Base-by-base conservation (phyloP, 2,329 filamentous ascomycete species). In the Hymenoscyphus linearis region DNA sequence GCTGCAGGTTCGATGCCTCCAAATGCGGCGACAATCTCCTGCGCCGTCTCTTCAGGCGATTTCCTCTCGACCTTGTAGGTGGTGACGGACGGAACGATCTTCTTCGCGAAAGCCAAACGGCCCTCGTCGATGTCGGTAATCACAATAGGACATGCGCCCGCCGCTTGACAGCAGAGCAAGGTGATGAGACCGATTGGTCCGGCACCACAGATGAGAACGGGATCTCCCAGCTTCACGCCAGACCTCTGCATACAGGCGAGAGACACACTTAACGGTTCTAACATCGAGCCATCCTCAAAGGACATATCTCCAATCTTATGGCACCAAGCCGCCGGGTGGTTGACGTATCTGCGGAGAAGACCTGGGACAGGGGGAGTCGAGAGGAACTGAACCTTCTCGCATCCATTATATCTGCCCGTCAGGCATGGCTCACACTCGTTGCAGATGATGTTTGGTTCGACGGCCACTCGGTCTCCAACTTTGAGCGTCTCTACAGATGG, bases 371-470 rank as follows among this genome's bases (percentile, higher is more conserved):
- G 93, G 9, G 95, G 93, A 3, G 95, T 98, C 56, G 91, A 96
- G 57, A 96, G 82, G 80, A 98, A 98, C 59, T 83, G 79, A 66
- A 97, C 91, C 58, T 81, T 82, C 70, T 93, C 89, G 79, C 93
- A 98, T 63, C 93, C 93, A 75, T 98, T 98, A 82, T 98, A 98
- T 70, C 91, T 88, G 61, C 93, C 93, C 13, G 90, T 95, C 67
- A 96, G 80, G 76, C 93, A 97, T 44, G 91, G 90, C 77, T 96
- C 91, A 82, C 93, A 98, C 71, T 85, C 83, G 75, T 88, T 85
- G 83, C 93, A 98, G 75, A 95, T 93, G 69, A 97, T 85, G 76
- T 96, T 96, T 64, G 93, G 93, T 79, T 98, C 93, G 72, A 98
- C 84, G 61, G 93, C 93, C 61, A 98, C 91, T 67, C 92, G 89